Conservation (phyloP, 768 basidiomycete species). For the Mycena venus region DNA sequence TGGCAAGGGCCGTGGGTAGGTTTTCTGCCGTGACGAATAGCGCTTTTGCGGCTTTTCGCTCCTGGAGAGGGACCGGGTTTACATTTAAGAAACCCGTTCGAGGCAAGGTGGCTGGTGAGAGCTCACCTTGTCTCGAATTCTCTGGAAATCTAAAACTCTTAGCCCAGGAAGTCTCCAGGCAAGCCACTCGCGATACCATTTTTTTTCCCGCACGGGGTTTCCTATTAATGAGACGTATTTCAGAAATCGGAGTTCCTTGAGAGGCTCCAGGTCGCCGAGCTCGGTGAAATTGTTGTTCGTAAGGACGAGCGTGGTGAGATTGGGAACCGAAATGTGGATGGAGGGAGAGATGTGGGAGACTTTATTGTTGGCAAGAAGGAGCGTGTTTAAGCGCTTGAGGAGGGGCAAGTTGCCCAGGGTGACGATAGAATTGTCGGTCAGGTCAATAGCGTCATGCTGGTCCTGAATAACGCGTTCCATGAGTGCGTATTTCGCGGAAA, state of each 20-base stretch:
- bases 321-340: constrained; percentile 86
- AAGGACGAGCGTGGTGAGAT: constrained; percentile 85
- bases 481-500: constrained; percentile 30
- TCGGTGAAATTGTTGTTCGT: constrained; percentile 87
- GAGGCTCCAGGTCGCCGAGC: constrained; percentile 87
- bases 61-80: constrained; percentile 59
- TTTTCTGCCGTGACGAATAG: constrained; percentile 88
- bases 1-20: constrained; percentile 84
- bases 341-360: constrained; percentile 86
- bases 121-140: constrained; percentile 94
- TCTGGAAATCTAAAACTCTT: constrained; percentile 95
- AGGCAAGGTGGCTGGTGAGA: constrained; percentile 51
- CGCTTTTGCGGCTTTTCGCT: constrained; percentile 79
- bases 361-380: constrained; percentile 92
- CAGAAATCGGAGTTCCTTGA: constrained; percentile 81
- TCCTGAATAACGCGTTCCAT: constrained; percentile 64
- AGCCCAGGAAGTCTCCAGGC: constrained; percentile 88
- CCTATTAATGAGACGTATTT: constrained; percentile 84
- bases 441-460: constrained; percentile 94
- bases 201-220: constrained; percentile 90
- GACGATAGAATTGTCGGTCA: constrained; percentile 91
- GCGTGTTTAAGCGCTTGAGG: constrained; percentile 85
- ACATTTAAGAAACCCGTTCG: constrained; percentile 39
- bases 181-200: constrained; percentile 98
- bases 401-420: constrained; percentile 89